Evolutionary conservation across 2,329 filamentous ascomycete species (phyloP), one percentile per base, ranked within the genome.

Genomic region (Colletotrichum sp.): DNA sequence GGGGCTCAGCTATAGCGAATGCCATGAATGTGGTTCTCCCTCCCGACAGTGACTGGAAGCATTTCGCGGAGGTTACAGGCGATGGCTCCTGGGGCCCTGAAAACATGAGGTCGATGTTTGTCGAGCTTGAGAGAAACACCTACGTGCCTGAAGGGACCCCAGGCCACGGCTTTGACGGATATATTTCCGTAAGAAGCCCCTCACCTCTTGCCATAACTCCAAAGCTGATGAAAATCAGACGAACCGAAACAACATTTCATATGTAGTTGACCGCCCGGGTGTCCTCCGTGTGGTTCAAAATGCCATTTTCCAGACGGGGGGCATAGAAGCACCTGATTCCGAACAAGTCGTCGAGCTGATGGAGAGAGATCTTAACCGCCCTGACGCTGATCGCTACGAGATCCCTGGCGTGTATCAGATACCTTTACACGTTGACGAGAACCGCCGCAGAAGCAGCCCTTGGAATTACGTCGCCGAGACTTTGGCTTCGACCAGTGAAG

Each of bases 161-260:
- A 9, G 88, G 88, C 5, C 89, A 91, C 77, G 89, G 89, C 10
- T 88, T 86, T 75, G 80, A 87, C 52, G 89, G 89, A 6, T 90
- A 88, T 87, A 83, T 89, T 30, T 80, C 39, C 9, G 68, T 70
- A 59, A 16, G 18, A 32, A 30, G 4, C 5, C 28, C 32, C 28
- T 8, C 15, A 26, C 0, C 15, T 18, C 15, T 30, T 13, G 6
- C 8, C 5, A 10, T 28, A 6, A 18, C 7, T 9, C 16, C 15
- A 1, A 18, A 66, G 18, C 18, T n/a, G 3, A 49, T 10, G 3
- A 8, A 32, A 4, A 1, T 39, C 84, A 79, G 87, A 81, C 71
- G 26, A 62, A 34, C 18, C 59, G 30, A 21, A 62, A 62, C 59
- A 62, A 62, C 10, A 62, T 62, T 21, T 32, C 59, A 10, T 62